These are phyloP conservation scores for Penicillium glabrum DNA, from an alignment of 2,329 filamentous ascomycete genomes.

Conservation along the genomic window DNA sequence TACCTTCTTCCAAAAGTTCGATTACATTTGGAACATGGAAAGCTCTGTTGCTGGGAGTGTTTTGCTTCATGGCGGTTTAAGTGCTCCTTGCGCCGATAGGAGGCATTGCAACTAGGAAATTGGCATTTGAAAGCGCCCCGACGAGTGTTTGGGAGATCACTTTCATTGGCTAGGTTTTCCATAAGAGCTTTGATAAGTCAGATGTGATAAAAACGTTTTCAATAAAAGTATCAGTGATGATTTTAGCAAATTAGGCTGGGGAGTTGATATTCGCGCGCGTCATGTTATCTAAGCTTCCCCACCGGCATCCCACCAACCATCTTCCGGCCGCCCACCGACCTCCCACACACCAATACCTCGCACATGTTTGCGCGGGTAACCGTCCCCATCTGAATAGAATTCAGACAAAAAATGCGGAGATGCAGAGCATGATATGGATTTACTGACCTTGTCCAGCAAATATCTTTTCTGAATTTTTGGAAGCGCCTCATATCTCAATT, in stretches of 20 bases:
- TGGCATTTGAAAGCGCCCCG: conserved; percentile 1
- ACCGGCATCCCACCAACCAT: background rate
- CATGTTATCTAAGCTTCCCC: background rate
- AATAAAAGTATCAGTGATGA: background rate
- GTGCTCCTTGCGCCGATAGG: conserved; percentile 27
- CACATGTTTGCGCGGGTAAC: too few relatives aligned
- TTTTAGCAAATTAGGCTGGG: background rate
- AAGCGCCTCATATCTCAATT: too few relatives aligned
- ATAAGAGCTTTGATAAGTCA: background rate
- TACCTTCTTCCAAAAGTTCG: conserved; percentile 21
- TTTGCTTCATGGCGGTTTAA: conserved; percentile 21
- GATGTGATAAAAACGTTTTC: background rate
- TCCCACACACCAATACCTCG: background rate
- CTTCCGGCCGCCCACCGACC: too few relatives aligned
- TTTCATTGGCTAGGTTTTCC: background rate
- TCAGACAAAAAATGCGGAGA: too few relatives aligned
- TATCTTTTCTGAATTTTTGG: too few relatives aligned
- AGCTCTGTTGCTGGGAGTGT: conserved; percentile 13
- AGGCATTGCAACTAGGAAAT: conserved; percentile 19
- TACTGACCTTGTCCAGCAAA: too few relatives aligned
- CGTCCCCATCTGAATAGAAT: too few relatives aligned
- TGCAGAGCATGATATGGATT: too few relatives aligned
- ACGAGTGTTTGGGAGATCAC: background rate
- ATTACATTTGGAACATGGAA: conserved; percentile 16
- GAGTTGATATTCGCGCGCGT: background rate